Percentiles rank a stretch among this genome's conserved stretches.
These are phyloP conservation scores for peach (Prunus persica) DNA, from an alignment of 306 rosid species.

Conservation along the genomic window DNA sequence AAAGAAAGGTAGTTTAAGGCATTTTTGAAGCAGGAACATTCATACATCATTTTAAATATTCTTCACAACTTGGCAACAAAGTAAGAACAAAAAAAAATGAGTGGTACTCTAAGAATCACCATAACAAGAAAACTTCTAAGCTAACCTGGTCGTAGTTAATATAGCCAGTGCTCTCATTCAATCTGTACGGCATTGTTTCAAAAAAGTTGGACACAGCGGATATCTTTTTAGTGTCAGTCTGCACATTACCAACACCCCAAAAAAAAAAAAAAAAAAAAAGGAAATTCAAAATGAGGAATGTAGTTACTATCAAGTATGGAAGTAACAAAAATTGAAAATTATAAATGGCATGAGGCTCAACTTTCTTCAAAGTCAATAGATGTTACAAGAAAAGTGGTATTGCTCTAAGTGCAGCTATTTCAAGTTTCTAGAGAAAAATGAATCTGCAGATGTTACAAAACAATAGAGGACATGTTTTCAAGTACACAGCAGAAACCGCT, in stretches of 20 bases:
- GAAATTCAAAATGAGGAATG: neutral
- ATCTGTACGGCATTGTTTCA: constrained; percentile 82
- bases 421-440: neutral
- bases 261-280: neutral
- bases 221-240: constrained; percentile 90
- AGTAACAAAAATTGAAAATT: neutral
- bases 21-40: no score
- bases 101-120: neutral
- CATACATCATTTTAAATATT: no score
- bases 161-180: constrained; percentile 77
- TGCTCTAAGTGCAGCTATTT: neutral
- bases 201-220: constrained; percentile 77
- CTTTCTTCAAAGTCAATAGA: neutral
- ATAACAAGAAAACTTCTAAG: constrained; percentile 16
- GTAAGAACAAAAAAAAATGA: neutral
- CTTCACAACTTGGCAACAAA: neutral
- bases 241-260: constrained; percentile 20
- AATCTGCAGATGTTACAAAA: neutral
- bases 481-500: constrained; percentile 3
- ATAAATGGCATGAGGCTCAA: neutral
- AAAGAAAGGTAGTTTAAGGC: neutral
- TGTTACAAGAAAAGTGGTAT: neutral
- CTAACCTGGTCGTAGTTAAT: constrained; percentile 77
- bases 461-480: neutral
- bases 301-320: neutral